phyloP scores from a whole-genome alignment of 805 yeast species.

The Priceomyces melissophilus region DNA sequence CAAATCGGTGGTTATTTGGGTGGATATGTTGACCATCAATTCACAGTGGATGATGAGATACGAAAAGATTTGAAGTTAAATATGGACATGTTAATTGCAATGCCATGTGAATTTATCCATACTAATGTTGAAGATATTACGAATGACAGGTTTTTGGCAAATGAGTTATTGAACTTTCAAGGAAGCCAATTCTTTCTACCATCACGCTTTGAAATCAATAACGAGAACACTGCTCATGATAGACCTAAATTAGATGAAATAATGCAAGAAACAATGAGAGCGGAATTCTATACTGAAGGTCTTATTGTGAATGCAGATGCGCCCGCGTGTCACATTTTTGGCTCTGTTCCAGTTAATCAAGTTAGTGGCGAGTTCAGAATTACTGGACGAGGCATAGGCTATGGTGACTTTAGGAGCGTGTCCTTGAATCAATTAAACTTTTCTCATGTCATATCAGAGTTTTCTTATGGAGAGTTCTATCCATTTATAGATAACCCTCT shows the following conservation, averaged over 20 bases:
- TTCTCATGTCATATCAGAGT: conserved; percentile 80
- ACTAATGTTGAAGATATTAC: conserved; percentile 78
- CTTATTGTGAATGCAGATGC: conserved; percentile 46
- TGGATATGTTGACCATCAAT: conserved; percentile 75
- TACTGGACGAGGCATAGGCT: conserved; percentile 72
- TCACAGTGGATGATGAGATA: conserved; percentile 63
- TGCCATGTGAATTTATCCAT: conserved; percentile 76
- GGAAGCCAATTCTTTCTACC: conserved; percentile 62
- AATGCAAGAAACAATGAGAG: conserved; percentile 61
- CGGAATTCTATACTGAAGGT: conserved; percentile 53
- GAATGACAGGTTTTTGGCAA: conserved; percentile 73
- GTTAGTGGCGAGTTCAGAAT: conserved; percentile 85
- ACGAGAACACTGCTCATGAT: conserved; percentile 44
- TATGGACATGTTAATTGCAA: conserved; percentile 73
- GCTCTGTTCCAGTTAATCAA: conserved; percentile 77
- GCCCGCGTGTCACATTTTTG: conserved; percentile 85
- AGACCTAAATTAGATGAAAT: conserved; percentile 65
- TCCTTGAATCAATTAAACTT: conserved; percentile 60
- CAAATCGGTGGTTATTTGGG: conserved; percentile 84
- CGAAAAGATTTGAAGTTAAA: conserved; percentile 63
- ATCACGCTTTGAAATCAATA: conserved; percentile 40
- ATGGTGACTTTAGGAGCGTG: conserved; percentile 45
- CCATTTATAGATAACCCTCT: conserved; percentile 87
- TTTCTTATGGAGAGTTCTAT: conserved; percentile 86
- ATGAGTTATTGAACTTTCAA: conserved; percentile 69